phyloP scores from a whole-genome alignment of 1,284 basidiomycete species.

The Leccinum solheimii region DNA sequence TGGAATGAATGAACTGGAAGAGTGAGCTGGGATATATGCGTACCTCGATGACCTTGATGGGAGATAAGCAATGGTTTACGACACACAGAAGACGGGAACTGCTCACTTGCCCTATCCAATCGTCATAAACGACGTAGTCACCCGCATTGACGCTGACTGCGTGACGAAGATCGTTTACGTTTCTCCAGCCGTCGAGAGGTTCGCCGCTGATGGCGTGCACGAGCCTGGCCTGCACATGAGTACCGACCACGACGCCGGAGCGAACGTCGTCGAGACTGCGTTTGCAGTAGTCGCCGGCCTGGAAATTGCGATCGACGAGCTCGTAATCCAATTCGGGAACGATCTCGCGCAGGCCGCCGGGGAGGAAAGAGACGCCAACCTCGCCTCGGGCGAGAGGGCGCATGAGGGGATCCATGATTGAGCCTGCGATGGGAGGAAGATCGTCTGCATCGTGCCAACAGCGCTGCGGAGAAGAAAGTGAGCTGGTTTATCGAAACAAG shows the following conservation, averaged over 20 bases:
- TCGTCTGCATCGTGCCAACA: slow-evolving; percentile 84
- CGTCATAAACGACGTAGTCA: slow-evolving; percentile 78
- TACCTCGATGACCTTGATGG: slow-evolving; percentile 50
- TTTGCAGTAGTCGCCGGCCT: slow-evolving; percentile 85
- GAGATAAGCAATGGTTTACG: slow-evolving; percentile 13
- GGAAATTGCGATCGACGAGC: slow-evolving; percentile 81
- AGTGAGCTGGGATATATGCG: slow-evolving; percentile 7
- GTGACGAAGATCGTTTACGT: slow-evolving; percentile 58
- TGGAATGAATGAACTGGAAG: slow-evolving; percentile 11
- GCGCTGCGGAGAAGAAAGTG: slow-evolving; percentile 45
- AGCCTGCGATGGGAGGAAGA: slow-evolving; percentile 42
- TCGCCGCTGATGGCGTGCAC: slow-evolving; percentile 75
- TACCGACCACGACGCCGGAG: slow-evolving; percentile 74
- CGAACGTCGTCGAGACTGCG: slow-evolving; percentile 68
- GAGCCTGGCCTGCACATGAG: slow-evolving; percentile 63
- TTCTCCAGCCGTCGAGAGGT: slow-evolving; percentile 63
- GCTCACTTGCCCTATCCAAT: slow-evolving; percentile 88
- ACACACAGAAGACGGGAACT: slow-evolving; percentile 11
- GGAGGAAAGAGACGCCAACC: slow-evolving; percentile 78
- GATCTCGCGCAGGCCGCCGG: slow-evolving; percentile 63
- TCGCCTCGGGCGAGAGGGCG: slow-evolving; percentile 76
- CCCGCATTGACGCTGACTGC: slow-evolving; percentile 67
- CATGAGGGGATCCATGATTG: slow-evolving; percentile 67
- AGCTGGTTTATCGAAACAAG: neutral
- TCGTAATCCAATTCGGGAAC: slow-evolving; percentile 66